These are phyloP conservation scores for Zoysia pacifica DNA, from an alignment of 176 grass and related monocot genomes.

Conservation along the genomic window DNA sequence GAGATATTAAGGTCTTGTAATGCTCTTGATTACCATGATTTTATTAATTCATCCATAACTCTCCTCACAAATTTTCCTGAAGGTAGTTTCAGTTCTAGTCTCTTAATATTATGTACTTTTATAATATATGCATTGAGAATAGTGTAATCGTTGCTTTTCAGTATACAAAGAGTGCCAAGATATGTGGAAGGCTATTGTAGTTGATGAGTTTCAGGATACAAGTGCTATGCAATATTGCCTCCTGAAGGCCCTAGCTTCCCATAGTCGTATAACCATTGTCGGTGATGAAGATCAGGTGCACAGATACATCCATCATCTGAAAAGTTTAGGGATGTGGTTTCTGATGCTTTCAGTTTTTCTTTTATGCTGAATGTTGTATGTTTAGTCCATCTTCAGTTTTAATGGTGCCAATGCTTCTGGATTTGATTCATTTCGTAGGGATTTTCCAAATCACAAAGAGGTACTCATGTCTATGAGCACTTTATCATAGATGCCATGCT, in stretches of 20 bases:
- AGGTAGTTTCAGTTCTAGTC: slow-evolving; percentile 53
- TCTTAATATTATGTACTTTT: slow-evolving; percentile 18
- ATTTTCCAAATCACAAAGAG: slow-evolving; percentile 91
- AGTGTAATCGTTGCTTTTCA: slow-evolving; percentile 37
- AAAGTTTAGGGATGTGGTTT: slow-evolving; percentile 27
- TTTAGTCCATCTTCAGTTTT: slow-evolving; percentile 99
- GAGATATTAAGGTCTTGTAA: slow-evolving; percentile 87
- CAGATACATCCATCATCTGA: slow-evolving; percentile 35
- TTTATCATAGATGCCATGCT: slow-evolving; percentile 17
- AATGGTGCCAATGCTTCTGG: slow-evolving; percentile 90
- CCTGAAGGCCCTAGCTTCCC: slow-evolving; percentile 80
- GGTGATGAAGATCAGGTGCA: slow-evolving; percentile 95
- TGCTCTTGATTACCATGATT: slow-evolving; percentile 96
- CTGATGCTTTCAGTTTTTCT: slow-evolving; percentile 25
- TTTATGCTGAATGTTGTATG: slow-evolving; percentile 32
- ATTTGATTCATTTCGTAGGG: slow-evolving; percentile 92
- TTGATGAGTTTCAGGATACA: slow-evolving; percentile 99
- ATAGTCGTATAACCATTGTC: slow-evolving; percentile 86
- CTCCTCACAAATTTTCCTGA: slow-evolving; percentile 82
- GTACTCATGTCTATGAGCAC: slow-evolving; percentile 33
- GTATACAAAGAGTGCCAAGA: slow-evolving; percentile 75
- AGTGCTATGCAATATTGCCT: slow-evolving; percentile 92
- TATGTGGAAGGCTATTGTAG: slow-evolving; percentile 82
- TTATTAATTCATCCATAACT: slow-evolving; percentile 82
- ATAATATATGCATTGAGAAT: slow-evolving; percentile 23